Base-by-base conservation (phyloP, 2,329 filamentous ascomycete genomes). In the Pseudocercospora cruenta region DNA sequence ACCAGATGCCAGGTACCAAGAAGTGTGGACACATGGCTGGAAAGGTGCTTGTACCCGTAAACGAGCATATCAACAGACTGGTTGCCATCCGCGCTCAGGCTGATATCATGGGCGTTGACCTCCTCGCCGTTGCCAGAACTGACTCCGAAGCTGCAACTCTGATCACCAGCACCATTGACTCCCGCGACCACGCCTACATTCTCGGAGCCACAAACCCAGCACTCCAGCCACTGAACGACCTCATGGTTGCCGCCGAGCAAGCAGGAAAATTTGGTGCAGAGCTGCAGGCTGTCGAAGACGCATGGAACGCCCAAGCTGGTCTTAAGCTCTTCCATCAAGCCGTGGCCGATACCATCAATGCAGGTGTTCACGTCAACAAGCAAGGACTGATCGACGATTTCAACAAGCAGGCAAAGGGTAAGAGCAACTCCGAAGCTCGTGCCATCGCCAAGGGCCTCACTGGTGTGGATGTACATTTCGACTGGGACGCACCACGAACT, bases 11-110 rank as follows among this genome's bases (percentile, higher is more conserved):
- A 2, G 95, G 95, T 62, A 98, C 95, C 58, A 99, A 99, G 88
- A 99, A 99, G 87, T 99, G 95, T 80, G 95, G 95, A 70, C 95
- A 98, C 83, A 98, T 98, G 95, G 95, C 95, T 71, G 95, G 95
- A 77, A 98, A 98, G 84, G 95, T 98, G 51, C 85, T 99, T 67
- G 95, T 99, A 60, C 95, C 95, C 59, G 96, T 97, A 78, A 92
- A 89, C 81, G 95, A 99, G 84, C 95, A 99, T 84, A 97, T 98
- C 83, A 98, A 97, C 84, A 91, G 95, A 63, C 86, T 99, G 62
- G 93, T 99, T 59, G 94, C 95, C 73, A 98, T 99, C 79, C 91
- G 95, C 67, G 94, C 95, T 4, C 95, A 99, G 82, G 94, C 95
- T 73, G 95, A 99, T 78, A 98, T 99, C 76, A 98, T 99, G 95